A percentile compares a stretch with the other conserved stretches of the same genome.
phyloP scores from a whole-genome alignment of 176 grass and related monocot genomes.

The Saccharum officinarum region DNA sequence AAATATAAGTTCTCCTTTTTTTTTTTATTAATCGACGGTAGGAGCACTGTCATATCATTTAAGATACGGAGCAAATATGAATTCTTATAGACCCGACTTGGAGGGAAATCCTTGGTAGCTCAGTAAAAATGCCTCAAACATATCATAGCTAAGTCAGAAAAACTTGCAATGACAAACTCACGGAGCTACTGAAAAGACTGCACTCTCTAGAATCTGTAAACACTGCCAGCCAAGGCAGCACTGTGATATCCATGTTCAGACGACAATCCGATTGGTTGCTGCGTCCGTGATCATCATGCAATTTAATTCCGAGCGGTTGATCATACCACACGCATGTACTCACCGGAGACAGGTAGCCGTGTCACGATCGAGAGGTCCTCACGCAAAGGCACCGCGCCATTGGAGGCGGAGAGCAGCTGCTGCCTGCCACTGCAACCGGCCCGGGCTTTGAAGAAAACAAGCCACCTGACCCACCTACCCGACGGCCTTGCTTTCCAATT shows the following conservation, averaged over 20 bases:
- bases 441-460: not conserved
- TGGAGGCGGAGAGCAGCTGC: not conserved
- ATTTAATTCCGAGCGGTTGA: not conserved
- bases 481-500: slow-evolving; percentile 58
- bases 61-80: no score
- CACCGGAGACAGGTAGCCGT: not conserved
- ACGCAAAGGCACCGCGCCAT: slow-evolving; percentile 24
- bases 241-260: not conserved
- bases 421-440: not conserved
- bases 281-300: not conserved
- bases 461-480: not conserved
- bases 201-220: not conserved
- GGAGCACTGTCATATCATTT: not conserved
- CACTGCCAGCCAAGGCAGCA: not conserved
- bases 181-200: not conserved
- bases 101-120: no score
- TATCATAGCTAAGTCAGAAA: not conserved
- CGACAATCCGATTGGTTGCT: not conserved
- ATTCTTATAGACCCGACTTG: no score
- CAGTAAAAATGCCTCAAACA: no score
- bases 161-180: not conserved
- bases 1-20: not conserved
- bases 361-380: not conserved
- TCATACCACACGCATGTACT: not conserved
- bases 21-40: not conserved